Base-by-base conservation (phyloP, 2,329 filamentous ascomycete species). In the Blastomyces parvus region DNA sequence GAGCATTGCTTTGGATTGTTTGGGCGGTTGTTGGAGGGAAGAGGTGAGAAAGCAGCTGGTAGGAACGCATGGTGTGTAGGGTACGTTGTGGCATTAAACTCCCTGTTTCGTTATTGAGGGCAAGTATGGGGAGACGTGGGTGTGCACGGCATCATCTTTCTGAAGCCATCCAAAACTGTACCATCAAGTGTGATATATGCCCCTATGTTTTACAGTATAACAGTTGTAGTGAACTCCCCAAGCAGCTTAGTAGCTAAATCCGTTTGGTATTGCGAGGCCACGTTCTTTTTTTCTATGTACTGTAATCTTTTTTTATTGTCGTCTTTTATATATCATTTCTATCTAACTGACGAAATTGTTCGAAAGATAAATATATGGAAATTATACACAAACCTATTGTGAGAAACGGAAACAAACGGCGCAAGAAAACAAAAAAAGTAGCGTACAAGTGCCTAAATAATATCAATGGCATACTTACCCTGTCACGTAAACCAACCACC, bases 401-500 rank as follows among this genome's bases (percentile, higher is more conserved):
- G 57, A 56, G 27, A 33, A 59, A 40, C 27, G 38, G 56, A 46
- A 40, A 33, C n/a, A 50, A 59, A 25, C 22, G 22, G 11, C 11
- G 22, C 22, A 50, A 14, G 5, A 33, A 36, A 46, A 36, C 44
- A 62, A n/a, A 61, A 57, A 22, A 60, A 36, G 60, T 6, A 58
- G 13, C 30, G 50, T 48, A 40, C 33, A 53, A 40, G 55, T 62
- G n/a, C 40, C 46, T 61, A n/a, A 55, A 40, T 65, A 62, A 62
- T 64, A 59, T 74, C 74, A 11, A 38, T 38, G 9, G 0, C 36
- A 30, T 30, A 76, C 50, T 53, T 55, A 44, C 27, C 19, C 19
- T 25, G 8, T 60, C 48, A 30, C 27, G 63, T 63, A 64, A 8
- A 38, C 36, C 36, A 38, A 74, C 66, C 44, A 74, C 83, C 44